phyloP scores from a whole-genome alignment of 116 monocot genomes.

The Zostera marina region DNA sequence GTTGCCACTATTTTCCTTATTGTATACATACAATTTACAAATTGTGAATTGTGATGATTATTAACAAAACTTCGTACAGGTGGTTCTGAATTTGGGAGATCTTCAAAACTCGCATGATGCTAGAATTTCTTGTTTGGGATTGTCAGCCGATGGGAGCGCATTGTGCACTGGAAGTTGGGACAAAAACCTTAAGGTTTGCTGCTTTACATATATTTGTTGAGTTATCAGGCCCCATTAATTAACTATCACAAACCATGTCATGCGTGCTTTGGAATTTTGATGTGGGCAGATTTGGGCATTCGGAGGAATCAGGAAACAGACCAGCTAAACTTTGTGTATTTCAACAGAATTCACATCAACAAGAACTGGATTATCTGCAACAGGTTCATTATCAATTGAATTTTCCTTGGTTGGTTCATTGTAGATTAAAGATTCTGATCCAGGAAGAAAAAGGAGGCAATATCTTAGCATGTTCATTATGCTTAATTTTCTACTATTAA shows the following conservation, averaged over 20 bases:
- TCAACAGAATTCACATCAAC: no score
- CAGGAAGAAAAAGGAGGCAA: no score
- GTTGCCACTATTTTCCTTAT: constrained; percentile 13
- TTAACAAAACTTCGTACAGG: constrained; percentile 20
- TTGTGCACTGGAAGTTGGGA: constrained; percentile 98
- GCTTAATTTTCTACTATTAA: no score
- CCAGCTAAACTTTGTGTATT: no score
- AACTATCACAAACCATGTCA: no score
- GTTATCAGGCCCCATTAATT: no score
- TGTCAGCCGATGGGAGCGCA: constrained; percentile 94
- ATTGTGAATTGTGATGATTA: background rate
- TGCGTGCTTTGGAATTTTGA: background rate
- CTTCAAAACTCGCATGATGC: constrained; percentile 85
- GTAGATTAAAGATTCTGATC: no score
- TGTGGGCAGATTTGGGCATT: constrained; percentile 86
- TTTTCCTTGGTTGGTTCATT: no score
- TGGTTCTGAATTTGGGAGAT: constrained; percentile 71
- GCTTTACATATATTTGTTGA: background rate
- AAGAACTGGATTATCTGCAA: no score
- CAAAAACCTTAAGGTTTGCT: constrained; percentile 72
- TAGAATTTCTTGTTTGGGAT: constrained; percentile 74
- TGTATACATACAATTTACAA: no score
- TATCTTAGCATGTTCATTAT: no score
- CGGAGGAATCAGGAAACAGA: constrained; percentile 51
- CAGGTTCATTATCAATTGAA: no score